Evolutionary conservation across 2,329 filamentous ascomycete genomes (phyloP), one percentile per base, ranked within the genome.

Genomic region (Neospermospora avenae): DNA sequence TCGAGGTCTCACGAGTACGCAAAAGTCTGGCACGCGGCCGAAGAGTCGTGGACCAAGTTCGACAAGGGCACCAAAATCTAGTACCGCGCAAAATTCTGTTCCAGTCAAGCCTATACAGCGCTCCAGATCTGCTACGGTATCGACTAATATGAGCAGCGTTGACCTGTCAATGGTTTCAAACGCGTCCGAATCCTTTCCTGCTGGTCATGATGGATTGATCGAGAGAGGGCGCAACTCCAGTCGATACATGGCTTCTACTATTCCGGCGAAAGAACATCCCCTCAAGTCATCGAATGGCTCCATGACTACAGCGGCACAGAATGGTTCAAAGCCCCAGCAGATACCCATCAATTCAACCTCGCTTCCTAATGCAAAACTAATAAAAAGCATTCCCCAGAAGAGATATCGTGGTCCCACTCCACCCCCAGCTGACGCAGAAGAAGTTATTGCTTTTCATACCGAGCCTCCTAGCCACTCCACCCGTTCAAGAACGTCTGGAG

Each of bases 301-400:
- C 16, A 10, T 22, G n/a, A 18, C 39, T n/a, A 3, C 39, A 20
- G n/a, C 5, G 39, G 39, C n/a, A 18, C 39, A 18, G n/a, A 20
- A 42, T 11, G n/a, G 2, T 5, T 35, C 28, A 18, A 14, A 49
- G 3, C 16, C 31, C 7, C 46, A 25, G 34, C 25, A 31, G 18
- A 34, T 8, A 34, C 46, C n/a, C 18, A 6, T 13, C 8, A 6
- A 11, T 14, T 8, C 35, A 14, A 8, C 18, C 5, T 18, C 13
- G 16, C 44, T 14, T 44, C 31, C 22, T 18, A 49, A 51, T 35
- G 34, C 57, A 41, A 55, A 54, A 16, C 39, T 20, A 3, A 46
- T 53, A 31, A 54, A 57, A n/a, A 41, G 52, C 11, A 22, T 60
- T 34, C 54, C 61, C 2, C 54, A 57, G 24, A 63, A 63, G 42